A percentile compares a stretch with the other conserved stretches of the same genome.
Conservation (phyloP, 2,329 filamentous ascomycete species). For the Botrytis sinoallii region DNA sequence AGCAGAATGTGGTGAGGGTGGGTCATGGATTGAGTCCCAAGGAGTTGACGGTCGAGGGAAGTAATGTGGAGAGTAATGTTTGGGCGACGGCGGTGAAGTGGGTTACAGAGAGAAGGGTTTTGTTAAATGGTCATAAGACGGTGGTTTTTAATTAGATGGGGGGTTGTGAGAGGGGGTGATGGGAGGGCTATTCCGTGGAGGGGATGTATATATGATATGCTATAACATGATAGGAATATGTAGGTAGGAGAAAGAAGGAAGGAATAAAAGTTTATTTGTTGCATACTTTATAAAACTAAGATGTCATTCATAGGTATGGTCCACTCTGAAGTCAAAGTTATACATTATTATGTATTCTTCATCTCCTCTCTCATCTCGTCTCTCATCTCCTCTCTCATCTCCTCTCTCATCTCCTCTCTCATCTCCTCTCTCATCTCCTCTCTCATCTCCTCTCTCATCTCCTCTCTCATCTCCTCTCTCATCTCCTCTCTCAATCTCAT, state of each 20-base stretch:
- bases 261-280: not conserved
- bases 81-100: constrained; percentile 79
- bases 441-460: no score
- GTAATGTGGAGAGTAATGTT: constrained; percentile 81
- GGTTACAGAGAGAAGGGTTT: constrained; percentile 74
- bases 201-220: not conserved
- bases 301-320: not conserved
- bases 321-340: not conserved
- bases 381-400: no score
- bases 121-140: constrained; percentile 76
- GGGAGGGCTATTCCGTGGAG: not conserved
- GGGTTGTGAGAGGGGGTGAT: no score
- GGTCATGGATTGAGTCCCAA: constrained; percentile 75
- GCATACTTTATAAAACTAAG: not conserved
- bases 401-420: no score
- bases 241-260: not conserved
- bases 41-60: constrained; percentile 74
- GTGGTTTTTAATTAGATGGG: constrained; percentile 59
- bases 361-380: not conserved
- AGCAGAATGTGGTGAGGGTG: constrained; percentile 75
- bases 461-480: no score
- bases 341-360: accelerated
- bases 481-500: no score
- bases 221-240: not conserved
- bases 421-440: no score